Base-by-base conservation (phyloP, 352 stramenopile species). In the Pythium biforme region DNA sequence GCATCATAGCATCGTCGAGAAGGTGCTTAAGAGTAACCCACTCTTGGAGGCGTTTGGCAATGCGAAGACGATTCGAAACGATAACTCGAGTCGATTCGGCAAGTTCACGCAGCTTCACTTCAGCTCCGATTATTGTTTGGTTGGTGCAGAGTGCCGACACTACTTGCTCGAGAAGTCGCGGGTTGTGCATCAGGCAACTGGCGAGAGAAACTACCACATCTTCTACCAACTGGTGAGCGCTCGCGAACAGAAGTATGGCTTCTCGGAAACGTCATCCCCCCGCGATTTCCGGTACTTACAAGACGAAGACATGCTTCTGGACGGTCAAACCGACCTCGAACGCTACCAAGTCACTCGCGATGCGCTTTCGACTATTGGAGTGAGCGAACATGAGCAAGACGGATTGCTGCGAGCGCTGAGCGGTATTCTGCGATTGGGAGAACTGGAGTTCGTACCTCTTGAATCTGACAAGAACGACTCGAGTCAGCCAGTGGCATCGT, bases 191-290 rank as follows among this genome's bases (percentile, higher is more conserved):
- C 95, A 98, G 63, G 79, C 82, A 2, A 26, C 71, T 0, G 86
- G 91, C 1, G 97, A 99, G 73, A 81, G 97, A 33, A 99, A 99
- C 70, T 99, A 98, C 83, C 97, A 99, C 75, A 97, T 99, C 23
- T 99, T 99, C 72, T 99, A 99, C 77, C 90, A 98, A 69, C 76
- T 98, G 11, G 73, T 90, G 26, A 90, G 76, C 19, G 85, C 83
- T 4, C 75, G 81, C 11, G 82, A 92, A 49, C 50, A 70, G 3
- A 63, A 62, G 25, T 94, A 86, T 34, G 73, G 74, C 31, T 90
- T 94, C 59, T 48, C 55, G 0, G 52, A 73, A 1, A 55, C 61
- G 12, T 74, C 80, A n/a, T 84, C 72, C 5, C 55, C 82, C 5
- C 59, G 64, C 10, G 76, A 89, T 29, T 94, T 91, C 31, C 79